Percentiles rank a stretch among this genome's conserved stretches.
Conservation (phyloP, 2,329 filamentous ascomycete species). For the Ceratocystis destructans region DNA sequence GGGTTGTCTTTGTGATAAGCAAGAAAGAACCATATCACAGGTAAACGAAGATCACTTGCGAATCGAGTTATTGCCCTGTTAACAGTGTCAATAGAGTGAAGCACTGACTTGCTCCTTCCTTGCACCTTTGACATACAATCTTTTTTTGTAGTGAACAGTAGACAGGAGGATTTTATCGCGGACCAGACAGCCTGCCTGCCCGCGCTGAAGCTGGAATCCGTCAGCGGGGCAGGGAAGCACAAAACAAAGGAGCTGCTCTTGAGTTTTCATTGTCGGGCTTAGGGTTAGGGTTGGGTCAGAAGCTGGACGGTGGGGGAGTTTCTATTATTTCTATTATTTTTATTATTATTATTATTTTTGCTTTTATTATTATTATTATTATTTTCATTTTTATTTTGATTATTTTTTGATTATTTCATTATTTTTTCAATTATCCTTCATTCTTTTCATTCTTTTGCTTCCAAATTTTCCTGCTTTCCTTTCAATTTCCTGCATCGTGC, state of each 20-base stretch:
- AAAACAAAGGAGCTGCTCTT: neutral
- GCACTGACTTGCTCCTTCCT: slow-evolving; percentile 5
- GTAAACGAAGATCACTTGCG: neutral
- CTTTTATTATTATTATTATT: too few relatives aligned
- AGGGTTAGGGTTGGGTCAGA: too few relatives aligned
- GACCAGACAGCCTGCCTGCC: neutral
- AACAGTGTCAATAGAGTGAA: slow-evolving; percentile 3
- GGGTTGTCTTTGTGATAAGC: neutral
- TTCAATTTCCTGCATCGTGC: too few relatives aligned
- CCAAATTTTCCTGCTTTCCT: too few relatives aligned
- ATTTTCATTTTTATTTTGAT: too few relatives aligned
- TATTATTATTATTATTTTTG: too few relatives aligned
- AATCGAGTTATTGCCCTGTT: neutral
- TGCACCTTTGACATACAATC: neutral
- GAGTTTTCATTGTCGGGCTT: neutral
- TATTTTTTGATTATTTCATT: too few relatives aligned
- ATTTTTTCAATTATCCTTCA: too few relatives aligned
- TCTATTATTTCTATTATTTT: too few relatives aligned
- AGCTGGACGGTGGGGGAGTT: too few relatives aligned
- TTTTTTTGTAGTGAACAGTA: neutral
- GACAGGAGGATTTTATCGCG: neutral
- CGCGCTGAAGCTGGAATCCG: neutral
- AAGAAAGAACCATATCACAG: neutral
- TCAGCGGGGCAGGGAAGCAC: neutral
- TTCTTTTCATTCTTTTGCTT: too few relatives aligned